phyloP scores from a whole-genome alignment of 2,329 filamentous ascomycete species.

The Penicillium sp. region DNA sequence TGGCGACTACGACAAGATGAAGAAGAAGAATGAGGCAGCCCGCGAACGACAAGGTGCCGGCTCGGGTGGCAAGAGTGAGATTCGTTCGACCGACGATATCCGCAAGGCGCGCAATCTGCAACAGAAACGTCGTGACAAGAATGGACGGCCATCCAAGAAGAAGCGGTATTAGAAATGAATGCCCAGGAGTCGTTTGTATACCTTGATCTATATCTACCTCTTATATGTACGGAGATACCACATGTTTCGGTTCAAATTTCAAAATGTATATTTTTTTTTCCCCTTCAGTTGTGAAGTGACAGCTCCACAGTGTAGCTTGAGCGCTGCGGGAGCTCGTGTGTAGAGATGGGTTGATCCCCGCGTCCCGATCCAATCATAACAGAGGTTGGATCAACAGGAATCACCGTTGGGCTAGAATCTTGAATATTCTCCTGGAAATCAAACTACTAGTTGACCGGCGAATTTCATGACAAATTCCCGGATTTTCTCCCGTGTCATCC shows the following conservation, averaged over 20 bases:
- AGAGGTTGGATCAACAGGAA: not conserved
- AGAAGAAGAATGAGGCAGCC: slow-evolving; percentile 85
- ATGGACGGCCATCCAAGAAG: slow-evolving; percentile 74
- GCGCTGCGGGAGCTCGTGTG: no score
- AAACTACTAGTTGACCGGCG: slow-evolving; percentile 9
- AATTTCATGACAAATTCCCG: slow-evolving; percentile 12
- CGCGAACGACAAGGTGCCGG: slow-evolving; percentile 61
- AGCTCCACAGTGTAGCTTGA: no score
- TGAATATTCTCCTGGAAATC: slow-evolving; percentile 8
- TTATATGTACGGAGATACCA: slow-evolving; percentile 21
- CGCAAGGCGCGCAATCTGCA: slow-evolving; percentile 75
- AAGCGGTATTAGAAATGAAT: slow-evolving; percentile 32
- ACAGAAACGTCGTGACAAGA: slow-evolving; percentile 81
- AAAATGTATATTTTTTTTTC: not conserved
- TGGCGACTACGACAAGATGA: slow-evolving; percentile 85
- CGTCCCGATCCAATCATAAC: not conserved
- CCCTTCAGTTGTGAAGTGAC: not conserved
- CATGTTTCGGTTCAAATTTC: not conserved
- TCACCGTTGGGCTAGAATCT: not conserved
- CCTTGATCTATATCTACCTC: slow-evolving; percentile 1
- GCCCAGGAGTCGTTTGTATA: not conserved
- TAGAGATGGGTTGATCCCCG: not conserved
- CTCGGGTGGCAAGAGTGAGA: slow-evolving; percentile 72
- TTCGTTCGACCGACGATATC: slow-evolving; percentile 81
- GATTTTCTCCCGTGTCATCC: not conserved